Evolutionary conservation across 257 asterid species (phyloP).

Genomic region (Primulina huaijiensis): DNA sequence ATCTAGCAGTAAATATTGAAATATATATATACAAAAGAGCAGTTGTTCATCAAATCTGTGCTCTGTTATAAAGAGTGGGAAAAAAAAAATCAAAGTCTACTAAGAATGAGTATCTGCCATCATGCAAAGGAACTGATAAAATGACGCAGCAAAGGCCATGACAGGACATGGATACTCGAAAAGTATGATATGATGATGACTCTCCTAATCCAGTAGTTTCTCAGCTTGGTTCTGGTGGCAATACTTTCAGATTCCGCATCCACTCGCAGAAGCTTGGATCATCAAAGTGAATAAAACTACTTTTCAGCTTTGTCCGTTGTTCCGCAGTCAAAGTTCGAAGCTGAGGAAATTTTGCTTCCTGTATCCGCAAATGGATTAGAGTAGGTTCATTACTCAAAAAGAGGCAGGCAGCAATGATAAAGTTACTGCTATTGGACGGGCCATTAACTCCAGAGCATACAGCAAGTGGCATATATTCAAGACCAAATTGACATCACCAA

Average conservation of each 20-base stretch:
- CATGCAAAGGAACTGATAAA: neutral
- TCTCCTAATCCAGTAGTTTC: neutral
- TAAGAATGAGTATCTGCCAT: neutral
- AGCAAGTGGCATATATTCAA: neutral
- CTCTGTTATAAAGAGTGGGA: neutral
- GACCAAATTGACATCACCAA: slow-evolving; percentile 26
- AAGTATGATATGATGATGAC: neutral
- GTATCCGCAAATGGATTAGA: slow-evolving; percentile 22
- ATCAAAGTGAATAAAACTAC: slow-evolving; percentile 82
- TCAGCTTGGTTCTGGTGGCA: slow-evolving; percentile 80
- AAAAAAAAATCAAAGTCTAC: neutral
- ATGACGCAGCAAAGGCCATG: neutral
- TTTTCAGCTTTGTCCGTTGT: slow-evolving; percentile 76
- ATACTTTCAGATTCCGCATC: slow-evolving; percentile 79
- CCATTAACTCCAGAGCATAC: slow-evolving; percentile 2
- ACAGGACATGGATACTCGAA: neutral
- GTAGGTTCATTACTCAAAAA: neutral
- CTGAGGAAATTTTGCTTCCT: slow-evolving; percentile 98
- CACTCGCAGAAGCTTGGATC: slow-evolving; percentile 98
- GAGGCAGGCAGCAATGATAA: neutral
- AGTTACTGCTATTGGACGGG: neutral
- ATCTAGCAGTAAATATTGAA: neutral
- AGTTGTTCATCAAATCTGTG: neutral
- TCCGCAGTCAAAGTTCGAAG: slow-evolving; percentile 73
- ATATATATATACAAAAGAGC: neutral